A percentile compares a stretch with the other conserved stretches of the same genome.
Evolutionary conservation across 192 early-diverging fungal species (phyloP).

Genomic region (Linnemannia schmuckeri): DNA sequence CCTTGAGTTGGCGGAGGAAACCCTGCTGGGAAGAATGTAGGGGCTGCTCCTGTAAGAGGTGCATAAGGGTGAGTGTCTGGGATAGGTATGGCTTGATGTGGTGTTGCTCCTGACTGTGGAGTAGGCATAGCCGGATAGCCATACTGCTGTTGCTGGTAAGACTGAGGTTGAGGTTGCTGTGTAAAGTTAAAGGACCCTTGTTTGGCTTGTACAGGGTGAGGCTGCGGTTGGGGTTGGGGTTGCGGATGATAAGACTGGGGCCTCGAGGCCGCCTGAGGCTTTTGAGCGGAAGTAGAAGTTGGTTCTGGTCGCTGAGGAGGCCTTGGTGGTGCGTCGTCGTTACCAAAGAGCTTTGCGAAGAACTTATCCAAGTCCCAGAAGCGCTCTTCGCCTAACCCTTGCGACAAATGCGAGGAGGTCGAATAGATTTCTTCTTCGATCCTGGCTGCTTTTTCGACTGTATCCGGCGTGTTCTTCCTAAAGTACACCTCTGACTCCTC

Average conservation of each 20-base stretch:
- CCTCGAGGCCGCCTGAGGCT: background rate
- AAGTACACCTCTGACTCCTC: conserved; percentile 33
- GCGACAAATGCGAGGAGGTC: background rate
- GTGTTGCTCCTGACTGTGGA: background rate
- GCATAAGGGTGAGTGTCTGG: background rate
- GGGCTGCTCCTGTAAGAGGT: background rate
- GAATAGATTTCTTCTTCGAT: conserved; percentile 25
- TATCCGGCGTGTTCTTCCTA: conserved; percentile 30
- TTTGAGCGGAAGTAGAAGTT: background rate
- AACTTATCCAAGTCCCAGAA: conserved; percentile 43
- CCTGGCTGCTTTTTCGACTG: conserved; percentile 13
- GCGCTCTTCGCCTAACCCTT: background rate
- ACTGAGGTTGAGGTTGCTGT: conserved; percentile 15
- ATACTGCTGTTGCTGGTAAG: conserved; percentile 19
- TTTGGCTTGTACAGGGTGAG: background rate
- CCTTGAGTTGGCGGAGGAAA: background rate
- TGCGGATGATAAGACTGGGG: background rate
- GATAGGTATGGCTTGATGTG: background rate
- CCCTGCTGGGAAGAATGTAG: conserved; percentile 5
- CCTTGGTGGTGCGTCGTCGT: conserved; percentile 8
- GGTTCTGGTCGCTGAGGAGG: conserved; percentile 1
- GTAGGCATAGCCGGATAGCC: conserved; percentile 6
- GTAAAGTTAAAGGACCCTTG: background rate
- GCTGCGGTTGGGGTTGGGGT: background rate
- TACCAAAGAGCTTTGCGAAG: conserved; percentile 29